These are phyloP conservation scores for Lasiodiplodia sp. DNA, from an alignment of 2,329 filamentous ascomycete genomes.

Conservation along the genomic window DNA sequence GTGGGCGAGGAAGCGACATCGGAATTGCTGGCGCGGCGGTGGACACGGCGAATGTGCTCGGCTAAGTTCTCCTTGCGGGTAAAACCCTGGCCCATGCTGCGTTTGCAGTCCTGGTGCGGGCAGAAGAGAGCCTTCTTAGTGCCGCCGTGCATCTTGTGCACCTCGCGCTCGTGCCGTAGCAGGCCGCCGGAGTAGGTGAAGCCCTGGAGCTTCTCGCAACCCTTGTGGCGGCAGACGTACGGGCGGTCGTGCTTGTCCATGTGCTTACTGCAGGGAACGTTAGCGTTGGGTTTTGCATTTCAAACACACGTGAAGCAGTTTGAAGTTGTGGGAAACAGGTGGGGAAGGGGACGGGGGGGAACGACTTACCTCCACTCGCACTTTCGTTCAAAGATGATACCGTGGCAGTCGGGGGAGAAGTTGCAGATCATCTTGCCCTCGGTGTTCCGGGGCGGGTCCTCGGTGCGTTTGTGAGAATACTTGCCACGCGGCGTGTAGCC, in stretches of 20 bases:
- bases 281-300: constrained; percentile 33
- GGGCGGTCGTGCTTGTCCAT: constrained; percentile 98
- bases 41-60: constrained; percentile 91
- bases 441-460: constrained; percentile 67
- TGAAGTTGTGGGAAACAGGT: background rate
- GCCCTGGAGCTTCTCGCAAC: constrained; percentile 88
- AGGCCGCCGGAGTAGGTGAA: constrained; percentile 96
- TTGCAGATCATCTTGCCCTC: constrained; percentile 82
- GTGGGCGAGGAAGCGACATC: constrained; percentile 24
- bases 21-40: constrained; percentile 54
- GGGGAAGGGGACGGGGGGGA: constrained; percentile 21
- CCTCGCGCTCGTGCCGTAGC: constrained; percentile 88
- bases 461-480: constrained; percentile 48
- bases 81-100: constrained; percentile 86
- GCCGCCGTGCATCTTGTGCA: constrained; percentile 88
- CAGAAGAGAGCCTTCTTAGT: constrained; percentile 89
- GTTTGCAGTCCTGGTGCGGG: constrained; percentile 85
- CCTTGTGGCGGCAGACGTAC: constrained; percentile 82
- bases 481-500: constrained; percentile 42
- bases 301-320: constrained; percentile 18
- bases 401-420: constrained; percentile 69
- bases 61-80: constrained; percentile 93
- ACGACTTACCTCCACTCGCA: constrained; percentile 90
- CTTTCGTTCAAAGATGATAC: constrained; percentile 77
- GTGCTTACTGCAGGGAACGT: constrained; percentile 72